phyloP scores from a whole-genome alignment of 1,284 basidiomycete genomes.

The Schizophyllum commune region DNA sequence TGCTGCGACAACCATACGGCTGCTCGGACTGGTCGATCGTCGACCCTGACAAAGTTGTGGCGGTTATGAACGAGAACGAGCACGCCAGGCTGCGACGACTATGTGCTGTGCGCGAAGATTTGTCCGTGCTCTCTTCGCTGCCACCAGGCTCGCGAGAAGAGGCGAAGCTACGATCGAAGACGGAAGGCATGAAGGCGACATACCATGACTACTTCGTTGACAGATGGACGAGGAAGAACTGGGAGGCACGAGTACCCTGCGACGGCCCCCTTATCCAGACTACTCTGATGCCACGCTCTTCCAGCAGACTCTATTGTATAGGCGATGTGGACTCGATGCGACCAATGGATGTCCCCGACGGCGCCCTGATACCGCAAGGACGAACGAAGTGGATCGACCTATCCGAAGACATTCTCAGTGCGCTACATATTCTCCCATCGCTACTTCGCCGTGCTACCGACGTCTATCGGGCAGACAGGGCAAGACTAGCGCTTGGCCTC shows the following conservation, averaged over 20 bases:
- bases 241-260: conserved; percentile 34
- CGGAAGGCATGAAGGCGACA: conserved; percentile 28
- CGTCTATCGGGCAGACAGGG: conserved; percentile 49
- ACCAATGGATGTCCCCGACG: conserved; percentile 13
- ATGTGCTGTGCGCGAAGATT: conserved; percentile 48
- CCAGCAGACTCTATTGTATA: background rate
- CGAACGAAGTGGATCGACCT: conserved; percentile 46
- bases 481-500: conserved; percentile 44
- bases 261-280: conserved; percentile 58
- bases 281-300: conserved; percentile 27
- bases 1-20: conserved; percentile 38
- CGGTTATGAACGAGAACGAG: conserved; percentile 49
- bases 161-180: background rate
- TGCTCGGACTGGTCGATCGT: conserved; percentile 46
- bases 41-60: conserved; percentile 37
- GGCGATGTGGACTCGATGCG: background rate
- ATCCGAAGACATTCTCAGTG: conserved; percentile 35
- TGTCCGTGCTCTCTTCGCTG: conserved; percentile 34
- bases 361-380: conserved; percentile 41
- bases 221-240: conserved; percentile 43
- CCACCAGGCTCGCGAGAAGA: conserved; percentile 38
- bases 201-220: conserved; percentile 54
- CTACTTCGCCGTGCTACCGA: conserved; percentile 62
- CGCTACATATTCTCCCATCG: conserved; percentile 53
- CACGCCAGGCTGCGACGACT: conserved; percentile 50